Evolutionary conservation across 768 basidiomycete species (phyloP).

Genomic region (Russula sp.): DNA sequence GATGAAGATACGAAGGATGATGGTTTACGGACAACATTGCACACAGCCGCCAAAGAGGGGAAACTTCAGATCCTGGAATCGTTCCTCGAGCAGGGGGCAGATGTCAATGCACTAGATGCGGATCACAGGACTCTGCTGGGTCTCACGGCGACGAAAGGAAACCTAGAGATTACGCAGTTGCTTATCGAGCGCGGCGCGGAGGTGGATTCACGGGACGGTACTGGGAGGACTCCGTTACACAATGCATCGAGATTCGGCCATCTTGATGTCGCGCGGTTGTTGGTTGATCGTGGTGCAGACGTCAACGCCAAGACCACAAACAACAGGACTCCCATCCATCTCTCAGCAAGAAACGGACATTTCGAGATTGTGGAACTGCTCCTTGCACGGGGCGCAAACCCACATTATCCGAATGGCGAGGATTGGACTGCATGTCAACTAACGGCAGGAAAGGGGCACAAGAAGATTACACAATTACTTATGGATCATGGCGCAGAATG

Average conservation of each 20-base stretch:
- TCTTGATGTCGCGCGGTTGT: neutral
- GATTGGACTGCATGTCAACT: no score
- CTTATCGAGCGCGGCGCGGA: constrained; percentile 1
- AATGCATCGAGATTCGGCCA: neutral
- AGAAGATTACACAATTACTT: neutral
- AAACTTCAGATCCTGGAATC: neutral
- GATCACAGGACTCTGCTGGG: neutral
- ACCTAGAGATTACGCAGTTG: neutral
- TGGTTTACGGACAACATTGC: neutral
- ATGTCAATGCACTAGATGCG: neutral
- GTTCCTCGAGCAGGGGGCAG: neutral
- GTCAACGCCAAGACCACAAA: neutral
- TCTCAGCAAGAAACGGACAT: neutral
- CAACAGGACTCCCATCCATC: neutral
- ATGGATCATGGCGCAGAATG: neutral
- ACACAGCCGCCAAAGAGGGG: neutral
- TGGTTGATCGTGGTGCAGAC: neutral
- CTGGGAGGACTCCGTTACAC: neutral
- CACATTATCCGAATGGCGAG: neutral
- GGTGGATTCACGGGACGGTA: neutral
- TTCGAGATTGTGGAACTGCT: neutral
- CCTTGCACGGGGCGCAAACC: neutral
- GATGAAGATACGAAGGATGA: neutral
- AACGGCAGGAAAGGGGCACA: no score
- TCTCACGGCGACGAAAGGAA: neutral